Conservation (phyloP, 75 land plant species). For the Cunninghamia lanceolata region DNA sequence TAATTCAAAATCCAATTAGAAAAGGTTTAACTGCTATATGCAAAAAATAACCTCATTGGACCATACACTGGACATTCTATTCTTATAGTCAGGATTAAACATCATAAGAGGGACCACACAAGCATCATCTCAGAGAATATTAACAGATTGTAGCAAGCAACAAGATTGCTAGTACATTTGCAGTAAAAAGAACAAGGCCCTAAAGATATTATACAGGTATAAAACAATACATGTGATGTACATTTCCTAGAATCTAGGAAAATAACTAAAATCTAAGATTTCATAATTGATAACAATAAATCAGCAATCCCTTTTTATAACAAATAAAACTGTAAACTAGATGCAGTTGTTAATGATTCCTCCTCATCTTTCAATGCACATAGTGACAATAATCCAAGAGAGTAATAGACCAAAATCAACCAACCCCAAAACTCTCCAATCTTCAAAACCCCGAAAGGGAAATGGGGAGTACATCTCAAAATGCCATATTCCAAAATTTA, state of each 20-base stretch:
- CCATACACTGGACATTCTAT: not conserved
- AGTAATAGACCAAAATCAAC: too few relatives aligned
- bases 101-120: not conserved
- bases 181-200: not conserved
- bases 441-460: too few relatives aligned
- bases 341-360: too few relatives aligned
- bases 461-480: too few relatives aligned
- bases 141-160: not conserved
- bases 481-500: too few relatives aligned
- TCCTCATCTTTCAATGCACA: too few relatives aligned
- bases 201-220: not conserved
- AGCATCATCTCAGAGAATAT: not conserved
- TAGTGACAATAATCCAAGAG: too few relatives aligned
- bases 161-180: not conserved
- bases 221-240: not conserved
- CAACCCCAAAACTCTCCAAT: too few relatives aligned
- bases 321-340: too few relatives aligned
- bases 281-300: too few relatives aligned
- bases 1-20: not conserved
- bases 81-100: not conserved
- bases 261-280: too few relatives aligned
- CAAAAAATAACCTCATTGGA: not conserved
- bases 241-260: not conserved
- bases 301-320: too few relatives aligned
- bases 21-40: not conserved